Conservation (phyloP, 768 basidiomycete genomes). For the Lyophyllum shimeji region DNA sequence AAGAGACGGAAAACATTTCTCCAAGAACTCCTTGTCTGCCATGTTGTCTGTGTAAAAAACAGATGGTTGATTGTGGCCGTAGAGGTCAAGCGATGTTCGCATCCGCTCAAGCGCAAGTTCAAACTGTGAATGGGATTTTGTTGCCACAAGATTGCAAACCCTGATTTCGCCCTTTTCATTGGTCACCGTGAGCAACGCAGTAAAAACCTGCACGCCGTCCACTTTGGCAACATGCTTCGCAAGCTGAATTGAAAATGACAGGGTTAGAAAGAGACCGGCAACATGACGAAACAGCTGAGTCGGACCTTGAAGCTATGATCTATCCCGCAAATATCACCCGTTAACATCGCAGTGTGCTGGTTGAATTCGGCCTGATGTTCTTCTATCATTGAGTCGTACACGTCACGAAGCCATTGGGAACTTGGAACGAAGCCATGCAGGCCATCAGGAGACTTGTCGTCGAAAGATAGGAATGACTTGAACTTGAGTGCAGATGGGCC, state of each 20-base stretch:
- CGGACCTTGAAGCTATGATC: conserved; percentile 29
- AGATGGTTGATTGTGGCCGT: conserved; percentile 23
- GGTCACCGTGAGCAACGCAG: conserved; percentile 22
- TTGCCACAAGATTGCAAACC: conserved; percentile 22
- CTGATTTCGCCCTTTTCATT: conserved; percentile 28
- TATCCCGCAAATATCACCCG: conserved; percentile 15
- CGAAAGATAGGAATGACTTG: conserved; percentile 3
- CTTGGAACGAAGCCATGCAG: conserved; percentile 23
- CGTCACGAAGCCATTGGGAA: conserved; percentile 15
- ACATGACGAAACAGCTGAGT: neutral
- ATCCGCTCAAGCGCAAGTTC: conserved; percentile 23
- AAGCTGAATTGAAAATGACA: conserved; percentile 14
- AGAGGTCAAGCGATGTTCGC: conserved; percentile 21
- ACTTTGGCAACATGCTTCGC: conserved; percentile 25
- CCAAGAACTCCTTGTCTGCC: conserved; percentile 20
- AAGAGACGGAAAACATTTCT: conserved; percentile 16
- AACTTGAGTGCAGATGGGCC: neutral
- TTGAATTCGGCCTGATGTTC: conserved; percentile 16
- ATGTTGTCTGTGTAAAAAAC: conserved; percentile 31
- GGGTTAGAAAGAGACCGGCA: neutral
- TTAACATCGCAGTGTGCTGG: conserved; percentile 25
- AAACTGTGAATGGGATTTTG: conserved; percentile 31
- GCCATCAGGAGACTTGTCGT: conserved; percentile 9
- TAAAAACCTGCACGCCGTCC: conserved; percentile 24
- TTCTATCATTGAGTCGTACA: conserved; percentile 27